Conservation (phyloP, 306 rosid species). For the Casuarina equisetifolia region DNA sequence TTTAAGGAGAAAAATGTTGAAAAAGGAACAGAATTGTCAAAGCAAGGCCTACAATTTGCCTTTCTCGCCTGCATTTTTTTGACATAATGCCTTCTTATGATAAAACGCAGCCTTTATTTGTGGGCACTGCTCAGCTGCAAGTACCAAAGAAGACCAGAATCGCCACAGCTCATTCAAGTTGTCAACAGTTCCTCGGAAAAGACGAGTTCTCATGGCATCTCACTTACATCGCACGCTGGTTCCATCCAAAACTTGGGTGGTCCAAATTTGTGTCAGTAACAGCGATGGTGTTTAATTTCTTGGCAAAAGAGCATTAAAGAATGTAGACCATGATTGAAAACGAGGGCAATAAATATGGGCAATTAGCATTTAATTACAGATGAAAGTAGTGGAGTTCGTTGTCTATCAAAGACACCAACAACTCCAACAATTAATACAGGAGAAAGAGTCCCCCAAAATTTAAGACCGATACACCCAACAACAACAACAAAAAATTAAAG, state of each 20-base stretch:
- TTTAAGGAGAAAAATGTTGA: not conserved
- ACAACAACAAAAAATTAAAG: not conserved
- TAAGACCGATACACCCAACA: not conserved
- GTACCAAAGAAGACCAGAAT: no score
- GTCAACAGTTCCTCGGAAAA: no score
- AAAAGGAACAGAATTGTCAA: no score
- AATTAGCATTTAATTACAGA: not conserved
- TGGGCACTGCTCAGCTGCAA: no score
- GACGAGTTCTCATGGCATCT: no score
- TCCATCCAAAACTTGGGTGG: not conserved
- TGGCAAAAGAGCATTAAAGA: no score
- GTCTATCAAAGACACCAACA: not conserved
- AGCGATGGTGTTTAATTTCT: no score
- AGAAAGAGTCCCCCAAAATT: not conserved
- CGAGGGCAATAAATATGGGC: not conserved
- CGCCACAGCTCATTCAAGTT: no score
- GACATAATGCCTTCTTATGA: not conserved
- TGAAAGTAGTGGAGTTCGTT: not conserved
- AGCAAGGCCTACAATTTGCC: constrained; percentile 16
- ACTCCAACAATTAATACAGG: not conserved
- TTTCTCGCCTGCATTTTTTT: not conserved
- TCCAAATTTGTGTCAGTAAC: not conserved
- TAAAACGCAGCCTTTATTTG: no score
- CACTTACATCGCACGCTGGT: no score
- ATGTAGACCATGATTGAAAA: not conserved